Conservation (phyloP, 2,329 filamentous ascomycete genomes). For the Exophiala sideris region DNA sequence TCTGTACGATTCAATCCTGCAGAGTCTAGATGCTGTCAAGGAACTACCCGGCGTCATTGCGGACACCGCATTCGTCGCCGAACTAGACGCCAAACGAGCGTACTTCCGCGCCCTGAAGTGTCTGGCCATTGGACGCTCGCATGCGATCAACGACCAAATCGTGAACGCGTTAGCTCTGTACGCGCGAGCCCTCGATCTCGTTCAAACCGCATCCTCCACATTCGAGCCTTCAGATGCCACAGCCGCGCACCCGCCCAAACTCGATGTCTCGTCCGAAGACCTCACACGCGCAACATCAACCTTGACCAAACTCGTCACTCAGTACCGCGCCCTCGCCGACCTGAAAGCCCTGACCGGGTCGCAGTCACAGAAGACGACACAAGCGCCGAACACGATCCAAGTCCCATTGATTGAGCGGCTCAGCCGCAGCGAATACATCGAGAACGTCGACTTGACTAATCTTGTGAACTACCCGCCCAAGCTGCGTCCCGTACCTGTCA, state of each 20-base stretch:
- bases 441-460: constrained; percentile 67
- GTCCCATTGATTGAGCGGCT: constrained; percentile 70
- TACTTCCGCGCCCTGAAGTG: constrained; percentile 92
- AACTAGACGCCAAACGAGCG: constrained; percentile 71
- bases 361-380: background rate
- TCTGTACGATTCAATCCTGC: constrained; percentile 84
- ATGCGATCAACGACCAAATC: constrained; percentile 68
- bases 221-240: constrained; percentile 40
- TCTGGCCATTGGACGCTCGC: constrained; percentile 79
- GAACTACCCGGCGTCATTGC: constrained; percentile 87
- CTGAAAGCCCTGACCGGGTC: constrained; percentile 52
- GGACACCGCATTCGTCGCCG: constrained; percentile 70
- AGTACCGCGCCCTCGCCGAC: constrained; percentile 80
- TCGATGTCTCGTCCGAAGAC: constrained; percentile 63
- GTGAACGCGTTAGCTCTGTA: constrained; percentile 83
- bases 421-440: constrained; percentile 67
- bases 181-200: constrained; percentile 65
- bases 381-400: background rate
- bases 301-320: constrained; percentile 69
- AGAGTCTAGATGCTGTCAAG: constrained; percentile 85
- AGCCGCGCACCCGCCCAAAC: constrained; percentile 54
- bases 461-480: constrained; percentile 85
- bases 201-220: constrained; percentile 49
- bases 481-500: constrained; percentile 78
- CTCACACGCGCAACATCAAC: constrained; percentile 58